phyloP scores from a whole-genome alignment of 2,329 filamentous ascomycete genomes.

The Stachybotrys echinatus region DNA sequence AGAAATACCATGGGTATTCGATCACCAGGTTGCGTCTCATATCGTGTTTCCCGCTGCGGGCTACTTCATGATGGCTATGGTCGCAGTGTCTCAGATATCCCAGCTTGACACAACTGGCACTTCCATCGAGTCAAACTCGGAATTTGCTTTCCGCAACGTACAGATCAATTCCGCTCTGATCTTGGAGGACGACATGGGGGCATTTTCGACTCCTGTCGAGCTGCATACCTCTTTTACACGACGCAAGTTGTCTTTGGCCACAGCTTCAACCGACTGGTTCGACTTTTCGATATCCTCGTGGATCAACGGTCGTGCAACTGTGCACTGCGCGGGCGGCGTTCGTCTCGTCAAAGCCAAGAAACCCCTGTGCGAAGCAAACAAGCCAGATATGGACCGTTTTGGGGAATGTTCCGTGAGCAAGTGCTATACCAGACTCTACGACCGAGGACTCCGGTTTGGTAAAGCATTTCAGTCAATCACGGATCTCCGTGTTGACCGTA shows the following conservation, averaged over 20 bases:
- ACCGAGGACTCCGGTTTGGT: background rate
- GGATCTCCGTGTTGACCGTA: conserved; percentile 1
- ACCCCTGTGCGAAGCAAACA: background rate
- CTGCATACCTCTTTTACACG: conserved; percentile 3
- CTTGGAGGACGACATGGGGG: conserved; percentile 1
- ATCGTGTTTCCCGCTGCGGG: conserved; percentile 35
- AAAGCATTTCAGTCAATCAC: conserved; percentile 1
- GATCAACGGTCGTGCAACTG: background rate
- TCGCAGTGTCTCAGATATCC: background rate
- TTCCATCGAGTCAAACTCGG: background rate
- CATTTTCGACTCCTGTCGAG: background rate
- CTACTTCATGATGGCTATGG: conserved; percentile 12
- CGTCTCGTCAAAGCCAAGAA: background rate
- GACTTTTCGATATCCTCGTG: conserved; percentile 3
- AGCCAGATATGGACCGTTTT: background rate
- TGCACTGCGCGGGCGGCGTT: conserved; percentile 2
- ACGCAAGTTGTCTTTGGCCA: conserved; percentile 2
- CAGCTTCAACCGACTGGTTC: conserved; percentile 2
- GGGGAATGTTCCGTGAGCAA: background rate
- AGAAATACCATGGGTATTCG: conserved; percentile 33
- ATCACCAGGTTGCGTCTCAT: conserved; percentile 37
- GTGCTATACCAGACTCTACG: background rate
- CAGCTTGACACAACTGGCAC: background rate
- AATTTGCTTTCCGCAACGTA: conserved; percentile 3
- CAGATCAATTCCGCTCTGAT: conserved; percentile 5